Conservation (phyloP, 2,329 filamentous ascomycete genomes). For the Nigrospora sphaerica region DNA sequence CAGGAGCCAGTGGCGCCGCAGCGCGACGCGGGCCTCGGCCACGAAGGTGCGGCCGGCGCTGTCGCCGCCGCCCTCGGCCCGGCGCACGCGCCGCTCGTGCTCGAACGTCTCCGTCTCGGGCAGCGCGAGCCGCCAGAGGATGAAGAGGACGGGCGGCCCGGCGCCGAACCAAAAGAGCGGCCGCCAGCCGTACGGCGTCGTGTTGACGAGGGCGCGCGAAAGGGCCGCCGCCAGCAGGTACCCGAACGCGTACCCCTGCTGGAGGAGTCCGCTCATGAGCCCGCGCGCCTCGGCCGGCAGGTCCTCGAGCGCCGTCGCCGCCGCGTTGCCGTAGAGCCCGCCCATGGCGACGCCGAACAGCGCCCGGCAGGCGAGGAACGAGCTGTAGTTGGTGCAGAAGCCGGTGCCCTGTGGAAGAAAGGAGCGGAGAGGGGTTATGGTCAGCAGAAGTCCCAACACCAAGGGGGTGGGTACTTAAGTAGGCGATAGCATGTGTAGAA, state of each 20-base stretch:
- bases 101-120: constrained; percentile 72
- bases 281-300: constrained; percentile 61
- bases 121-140: constrained; percentile 67
- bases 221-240: constrained; percentile 58
- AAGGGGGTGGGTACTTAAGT: no score
- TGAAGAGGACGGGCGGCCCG: constrained; percentile 72
- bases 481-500: no score
- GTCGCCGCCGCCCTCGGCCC: constrained; percentile 42
- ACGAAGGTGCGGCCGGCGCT: constrained; percentile 63
- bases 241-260: constrained; percentile 64
- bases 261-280: constrained; percentile 68
- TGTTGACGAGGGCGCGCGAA: constrained; percentile 61
- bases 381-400: constrained; percentile 58
- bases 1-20: constrained; percentile 74
- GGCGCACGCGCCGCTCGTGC: constrained; percentile 58
- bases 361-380: constrained; percentile 68
- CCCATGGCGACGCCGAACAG: constrained; percentile 80
- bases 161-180: constrained; percentile 88
- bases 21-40: constrained; percentile 68
- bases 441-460: no score
- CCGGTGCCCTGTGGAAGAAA: constrained; percentile 46
- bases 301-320: constrained; percentile 72
- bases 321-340: constrained; percentile 71
- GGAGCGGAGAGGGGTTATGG: no score
- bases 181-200: constrained; percentile 73